Base-by-base conservation (phyloP, 2,329 filamentous ascomycete species). In the Colletotrichum somersetense region DNA sequence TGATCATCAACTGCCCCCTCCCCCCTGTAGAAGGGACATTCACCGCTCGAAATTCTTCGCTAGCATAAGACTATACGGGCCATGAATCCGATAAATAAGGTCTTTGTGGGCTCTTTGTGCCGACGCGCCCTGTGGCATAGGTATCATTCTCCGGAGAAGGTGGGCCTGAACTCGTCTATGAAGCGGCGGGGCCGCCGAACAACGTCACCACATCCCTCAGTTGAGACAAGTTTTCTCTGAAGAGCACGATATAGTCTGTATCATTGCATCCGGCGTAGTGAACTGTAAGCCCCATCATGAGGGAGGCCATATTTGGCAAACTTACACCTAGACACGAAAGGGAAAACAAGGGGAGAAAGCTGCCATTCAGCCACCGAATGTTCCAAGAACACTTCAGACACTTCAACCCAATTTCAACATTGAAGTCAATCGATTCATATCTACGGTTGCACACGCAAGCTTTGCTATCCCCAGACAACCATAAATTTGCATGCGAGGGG, bases 11-110 rank as follows among this genome's bases (percentile, higher is more conserved):
- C 6, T 8, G 26, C 38, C n/a, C n/a, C n/a, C n/a, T 26, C 26
- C 26, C 26, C 38, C 53, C 18, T 46, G 23, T 46, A 18, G n/a
- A 11, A 20, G 12, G 14, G 3, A 35, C 12, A 1, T 3, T 16
- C 46, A 12, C 5, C 4, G 26, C 50, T 12, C 38, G 20, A 35
- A 26, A 6, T 23, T n/a, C 14, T 16, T 26, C 18, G 10, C 55
- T 42, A n/a, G 35, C 30, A 42, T 20, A 62, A 48, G 40, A 11
- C 12, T 30, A 16, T 38, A 52, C 48, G 48, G 64, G 20, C 56
- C 50, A 42, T 33, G 63, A 35, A 46, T 50, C 50, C 57, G 64
- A 67, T 38, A 42, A 56, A 62, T 52, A 62, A 44, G 50, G 64
- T 23, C 46, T 1, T 52, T 52, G 67, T 57, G 67, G 68, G 64